phyloP scores from a whole-genome alignment of 768 basidiomycete species.

The Ramaria sp. region DNA sequence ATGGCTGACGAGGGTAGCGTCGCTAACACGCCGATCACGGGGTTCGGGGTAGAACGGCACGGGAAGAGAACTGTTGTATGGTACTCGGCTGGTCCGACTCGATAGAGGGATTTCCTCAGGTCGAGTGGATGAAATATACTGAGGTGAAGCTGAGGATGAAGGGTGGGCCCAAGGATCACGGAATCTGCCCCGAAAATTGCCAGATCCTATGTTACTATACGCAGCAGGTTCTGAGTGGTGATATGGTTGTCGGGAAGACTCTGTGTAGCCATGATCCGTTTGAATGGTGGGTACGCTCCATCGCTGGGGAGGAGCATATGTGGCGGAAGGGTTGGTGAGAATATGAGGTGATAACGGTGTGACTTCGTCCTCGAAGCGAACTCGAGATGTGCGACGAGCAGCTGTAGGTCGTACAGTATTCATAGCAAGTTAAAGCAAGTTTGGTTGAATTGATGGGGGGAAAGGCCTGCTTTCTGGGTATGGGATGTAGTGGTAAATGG shows the following conservation, averaged over 20 bases:
- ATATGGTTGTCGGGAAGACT: not conserved
- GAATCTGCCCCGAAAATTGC: no score
- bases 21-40: not conserved
- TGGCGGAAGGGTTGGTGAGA: no score
- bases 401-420: not conserved
- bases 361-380: not conserved
- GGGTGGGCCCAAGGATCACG: no score
- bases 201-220: no score
- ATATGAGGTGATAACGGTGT: no score
- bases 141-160: no score
- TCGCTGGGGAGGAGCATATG: no score
- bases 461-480: not conserved
- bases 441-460: not conserved
- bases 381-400: not conserved
- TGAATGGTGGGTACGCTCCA: no score
- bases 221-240: no score
- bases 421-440: not conserved
- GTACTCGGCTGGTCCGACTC: not conserved
- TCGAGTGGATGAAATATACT: no score
- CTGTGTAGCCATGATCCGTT: no score
- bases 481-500: not conserved
- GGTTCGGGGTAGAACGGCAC: not conserved
- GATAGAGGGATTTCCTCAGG: not conserved
- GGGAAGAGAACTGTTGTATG: no score
- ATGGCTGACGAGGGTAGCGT: not conserved